Evolutionary conservation across 2,329 filamentous ascomycete genomes (phyloP).

Genomic region (Colletotrichum navitas): DNA sequence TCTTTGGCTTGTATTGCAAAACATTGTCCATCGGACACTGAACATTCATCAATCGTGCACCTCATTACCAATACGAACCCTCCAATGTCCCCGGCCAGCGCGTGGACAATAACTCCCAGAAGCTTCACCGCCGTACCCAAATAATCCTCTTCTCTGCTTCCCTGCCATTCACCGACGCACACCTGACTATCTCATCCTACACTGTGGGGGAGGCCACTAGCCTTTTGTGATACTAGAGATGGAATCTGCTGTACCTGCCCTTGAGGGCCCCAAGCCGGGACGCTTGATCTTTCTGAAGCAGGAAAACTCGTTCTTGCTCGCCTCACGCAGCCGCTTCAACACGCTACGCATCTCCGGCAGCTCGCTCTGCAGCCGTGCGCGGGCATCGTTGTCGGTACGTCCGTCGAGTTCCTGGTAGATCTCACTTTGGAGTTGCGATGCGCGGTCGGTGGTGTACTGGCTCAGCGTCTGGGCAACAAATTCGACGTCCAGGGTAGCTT

Average conservation of each 20-base stretch:
- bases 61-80: not conserved
- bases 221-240: constrained; percentile 44
- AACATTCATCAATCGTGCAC: constrained; percentile 21
- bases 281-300: constrained; percentile 79
- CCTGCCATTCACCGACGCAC: not conserved
- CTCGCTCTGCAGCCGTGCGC: constrained; percentile 84
- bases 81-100: not conserved
- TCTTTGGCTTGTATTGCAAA: constrained; percentile 20
- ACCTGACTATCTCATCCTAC: constrained; percentile 22
- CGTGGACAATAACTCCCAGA: not conserved
- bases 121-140: not conserved
- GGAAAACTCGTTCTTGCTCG: constrained; percentile 87
- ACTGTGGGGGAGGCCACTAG: constrained; percentile 39
- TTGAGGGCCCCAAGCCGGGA: constrained; percentile 50
- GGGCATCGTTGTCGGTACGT: constrained; percentile 88
- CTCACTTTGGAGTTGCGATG: constrained; percentile 84
- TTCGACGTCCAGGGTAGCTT: constrained; percentile 96
- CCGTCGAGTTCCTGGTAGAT: constrained; percentile 93
- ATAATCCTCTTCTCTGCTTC: not conserved
- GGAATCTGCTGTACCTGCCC: constrained; percentile 52
- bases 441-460: constrained; percentile 87
- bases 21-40: constrained; percentile 25
- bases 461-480: constrained; percentile 95
- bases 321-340: constrained; percentile 85
- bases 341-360: constrained; percentile 89